phyloP scores from a whole-genome alignment of 176 grass and related monocot species.

The Paspalum vaginatum region DNA sequence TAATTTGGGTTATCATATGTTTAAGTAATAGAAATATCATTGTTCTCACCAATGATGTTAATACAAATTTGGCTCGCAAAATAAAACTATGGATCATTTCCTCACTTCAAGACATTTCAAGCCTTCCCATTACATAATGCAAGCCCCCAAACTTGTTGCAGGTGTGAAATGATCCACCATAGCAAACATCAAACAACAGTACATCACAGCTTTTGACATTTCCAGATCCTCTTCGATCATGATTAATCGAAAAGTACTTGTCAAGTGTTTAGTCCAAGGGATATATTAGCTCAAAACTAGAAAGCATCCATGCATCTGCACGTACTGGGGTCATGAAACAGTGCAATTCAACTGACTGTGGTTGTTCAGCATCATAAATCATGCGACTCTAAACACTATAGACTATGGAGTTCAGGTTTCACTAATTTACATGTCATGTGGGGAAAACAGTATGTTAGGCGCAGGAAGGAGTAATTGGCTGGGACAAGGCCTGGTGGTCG shows the following conservation, averaged over 20 bases:
- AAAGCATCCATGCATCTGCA: background rate
- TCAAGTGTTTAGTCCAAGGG: background rate
- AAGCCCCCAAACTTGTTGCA: slow-evolving; percentile 16
- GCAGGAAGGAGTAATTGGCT: too few relatives aligned
- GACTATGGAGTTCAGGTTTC: background rate
- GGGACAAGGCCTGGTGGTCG: too few relatives aligned
- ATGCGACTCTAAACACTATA: background rate
- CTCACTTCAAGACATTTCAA: background rate
- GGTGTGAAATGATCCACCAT: background rate
- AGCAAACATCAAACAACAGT: background rate
- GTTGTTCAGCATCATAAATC: background rate
- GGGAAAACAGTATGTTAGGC: too few relatives aligned
- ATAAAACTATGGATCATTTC: background rate
- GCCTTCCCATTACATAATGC: background rate
- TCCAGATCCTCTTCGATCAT: background rate
- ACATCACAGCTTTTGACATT: background rate
- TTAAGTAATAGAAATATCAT: background rate
- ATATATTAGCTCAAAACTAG: background rate
- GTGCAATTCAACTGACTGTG: background rate
- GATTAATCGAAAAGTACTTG: background rate
- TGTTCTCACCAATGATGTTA: background rate
- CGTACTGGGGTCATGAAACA: background rate
- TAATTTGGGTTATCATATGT: background rate
- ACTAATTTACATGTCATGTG: too few relatives aligned
- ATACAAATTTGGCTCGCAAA: background rate